Evolutionary conservation across 352 stramenopile species (phyloP).

Genomic region (Phytopythium litorale): DNA sequence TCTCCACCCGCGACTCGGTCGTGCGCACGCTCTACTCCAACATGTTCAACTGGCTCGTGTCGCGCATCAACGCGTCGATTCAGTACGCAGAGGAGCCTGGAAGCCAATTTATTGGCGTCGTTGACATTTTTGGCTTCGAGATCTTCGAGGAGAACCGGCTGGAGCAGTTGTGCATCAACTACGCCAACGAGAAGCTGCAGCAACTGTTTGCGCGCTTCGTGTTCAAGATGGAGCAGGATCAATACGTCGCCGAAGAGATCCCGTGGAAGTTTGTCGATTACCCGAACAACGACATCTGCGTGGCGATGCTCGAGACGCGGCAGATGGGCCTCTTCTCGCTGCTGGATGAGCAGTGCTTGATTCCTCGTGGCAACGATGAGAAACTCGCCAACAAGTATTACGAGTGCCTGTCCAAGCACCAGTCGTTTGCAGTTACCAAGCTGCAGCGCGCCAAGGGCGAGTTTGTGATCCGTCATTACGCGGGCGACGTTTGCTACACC

Average conservation of each 20-base stretch:
- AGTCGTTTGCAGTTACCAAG: conserved; percentile 66
- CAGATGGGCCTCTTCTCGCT: conserved; percentile 81
- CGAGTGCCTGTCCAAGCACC: conserved; percentile 52
- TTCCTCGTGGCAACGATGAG: conserved; percentile 77
- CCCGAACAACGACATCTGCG: conserved; percentile 82
- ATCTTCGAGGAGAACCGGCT: conserved; percentile 92
- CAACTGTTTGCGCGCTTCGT: conserved; percentile 80
- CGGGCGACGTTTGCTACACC: conserved; percentile 79
- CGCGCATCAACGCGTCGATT: conserved; percentile 91
- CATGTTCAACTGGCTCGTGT: conserved; percentile 94
- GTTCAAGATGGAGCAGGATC: conserved; percentile 84
- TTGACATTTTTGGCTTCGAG: conserved; percentile 92
- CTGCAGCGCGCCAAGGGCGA: conserved; percentile 75
- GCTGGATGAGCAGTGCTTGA: conserved; percentile 84
- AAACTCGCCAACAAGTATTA: conserved; percentile 86
- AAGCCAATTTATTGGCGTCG: conserved; percentile 85
- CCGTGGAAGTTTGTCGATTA: conserved; percentile 89
- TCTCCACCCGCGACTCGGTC: conserved; percentile 78
- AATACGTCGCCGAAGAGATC: conserved; percentile 84
- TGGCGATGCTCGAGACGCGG: conserved; percentile 67
- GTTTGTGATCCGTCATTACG: conserved; percentile 88
- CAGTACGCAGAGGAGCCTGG: conserved; percentile 65
- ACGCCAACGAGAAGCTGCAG: conserved; percentile 87
- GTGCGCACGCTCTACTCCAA: conserved; percentile 88
- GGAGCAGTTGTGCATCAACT: conserved; percentile 88